Conservation (phyloP, 2,329 filamentous ascomycete species). For the Colletotrichum zoysiae region DNA sequence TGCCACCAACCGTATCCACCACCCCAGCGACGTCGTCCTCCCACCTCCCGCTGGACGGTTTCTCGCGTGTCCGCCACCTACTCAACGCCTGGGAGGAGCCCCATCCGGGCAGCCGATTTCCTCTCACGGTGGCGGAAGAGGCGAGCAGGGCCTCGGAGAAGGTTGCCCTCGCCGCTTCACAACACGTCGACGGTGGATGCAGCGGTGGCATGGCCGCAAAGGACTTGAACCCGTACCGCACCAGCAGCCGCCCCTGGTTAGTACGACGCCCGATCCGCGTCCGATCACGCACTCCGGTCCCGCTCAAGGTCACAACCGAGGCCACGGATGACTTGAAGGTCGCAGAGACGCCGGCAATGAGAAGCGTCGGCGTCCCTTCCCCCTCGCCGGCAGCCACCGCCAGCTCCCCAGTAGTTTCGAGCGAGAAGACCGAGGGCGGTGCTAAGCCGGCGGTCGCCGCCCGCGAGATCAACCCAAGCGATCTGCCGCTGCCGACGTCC, state of each 20-base stretch:
- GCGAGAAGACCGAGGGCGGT: background rate
- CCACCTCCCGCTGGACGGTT: slow-evolving; percentile 42
- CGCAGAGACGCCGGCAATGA: slow-evolving; percentile 43
- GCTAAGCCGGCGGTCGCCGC: background rate
- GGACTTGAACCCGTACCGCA: slow-evolving; percentile 49
- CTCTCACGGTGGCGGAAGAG: slow-evolving; percentile 47
- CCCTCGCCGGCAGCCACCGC: background rate
- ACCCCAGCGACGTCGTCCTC: slow-evolving; percentile 45
- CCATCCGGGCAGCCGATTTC: slow-evolving; percentile 59
- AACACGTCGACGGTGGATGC: slow-evolving; percentile 37
- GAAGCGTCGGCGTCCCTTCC: background rate
- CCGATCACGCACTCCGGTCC: slow-evolving; percentile 47
- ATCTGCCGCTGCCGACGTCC: slow-evolving; percentile 15
- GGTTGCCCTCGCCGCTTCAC: slow-evolving; percentile 29
- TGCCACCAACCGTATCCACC: slow-evolving; percentile 60
- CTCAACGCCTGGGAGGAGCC: slow-evolving; percentile 58
- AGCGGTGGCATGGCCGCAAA: slow-evolving; percentile 65
- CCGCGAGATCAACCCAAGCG: background rate
- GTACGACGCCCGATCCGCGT: slow-evolving; percentile 44
- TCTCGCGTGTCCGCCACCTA: slow-evolving; percentile 41
- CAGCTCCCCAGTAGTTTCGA: background rate
- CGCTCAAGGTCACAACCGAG: slow-evolving; percentile 49
- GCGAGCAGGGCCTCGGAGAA: slow-evolving; percentile 44
- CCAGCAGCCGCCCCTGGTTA: slow-evolving; percentile 43
- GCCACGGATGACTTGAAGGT: slow-evolving; percentile 32